phyloP scores from a whole-genome alignment of 257 asterid genomes.

The Echium plantagineum region DNA sequence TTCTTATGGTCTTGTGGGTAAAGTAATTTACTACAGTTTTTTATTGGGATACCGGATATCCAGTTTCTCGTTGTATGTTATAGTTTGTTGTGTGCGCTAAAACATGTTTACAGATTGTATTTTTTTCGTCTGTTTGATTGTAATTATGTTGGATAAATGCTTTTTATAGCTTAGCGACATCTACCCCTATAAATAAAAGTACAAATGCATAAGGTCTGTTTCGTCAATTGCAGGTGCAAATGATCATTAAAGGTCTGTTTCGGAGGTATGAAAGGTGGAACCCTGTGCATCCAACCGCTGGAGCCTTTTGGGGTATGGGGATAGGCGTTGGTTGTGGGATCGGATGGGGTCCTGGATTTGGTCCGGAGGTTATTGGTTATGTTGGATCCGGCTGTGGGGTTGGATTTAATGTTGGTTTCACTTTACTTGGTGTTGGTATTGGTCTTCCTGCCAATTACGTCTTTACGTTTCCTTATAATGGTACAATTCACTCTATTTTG shows the following conservation, averaged over 20 bases:
- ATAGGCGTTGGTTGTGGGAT: conserved; percentile 91
- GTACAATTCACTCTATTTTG: conserved; percentile 21
- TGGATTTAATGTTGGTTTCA: conserved; percentile 79
- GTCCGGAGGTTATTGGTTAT: conserved; percentile 85
- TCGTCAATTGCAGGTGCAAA: conserved; percentile 29
- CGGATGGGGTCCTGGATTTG: conserved; percentile 99
- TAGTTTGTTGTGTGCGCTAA: too few species aligned
- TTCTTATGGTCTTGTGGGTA: too few species aligned
- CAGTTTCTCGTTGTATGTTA: too few species aligned
- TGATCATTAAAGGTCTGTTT: conserved; percentile 76
- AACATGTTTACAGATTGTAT: too few species aligned
- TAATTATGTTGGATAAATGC: too few species aligned
- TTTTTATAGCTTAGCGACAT: too few species aligned
- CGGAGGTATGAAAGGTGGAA: conserved; percentile 81
- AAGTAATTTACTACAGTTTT: too few species aligned
- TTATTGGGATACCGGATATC: too few species aligned
- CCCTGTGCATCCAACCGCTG: conserved; percentile 79
- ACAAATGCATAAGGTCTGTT: neutral
- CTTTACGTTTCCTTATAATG: conserved; percentile 38
- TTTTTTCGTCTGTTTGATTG: too few species aligned
- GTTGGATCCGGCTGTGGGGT: conserved; percentile 97
- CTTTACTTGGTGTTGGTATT: conserved; percentile 70
- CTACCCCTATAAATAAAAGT: too few species aligned
- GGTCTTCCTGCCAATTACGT: conserved; percentile 74
- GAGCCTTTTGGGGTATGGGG: conserved; percentile 96